Conservation (phyloP, 371 early-diverging fungal genomes). For the Apophysomyces variabilis region DNA sequence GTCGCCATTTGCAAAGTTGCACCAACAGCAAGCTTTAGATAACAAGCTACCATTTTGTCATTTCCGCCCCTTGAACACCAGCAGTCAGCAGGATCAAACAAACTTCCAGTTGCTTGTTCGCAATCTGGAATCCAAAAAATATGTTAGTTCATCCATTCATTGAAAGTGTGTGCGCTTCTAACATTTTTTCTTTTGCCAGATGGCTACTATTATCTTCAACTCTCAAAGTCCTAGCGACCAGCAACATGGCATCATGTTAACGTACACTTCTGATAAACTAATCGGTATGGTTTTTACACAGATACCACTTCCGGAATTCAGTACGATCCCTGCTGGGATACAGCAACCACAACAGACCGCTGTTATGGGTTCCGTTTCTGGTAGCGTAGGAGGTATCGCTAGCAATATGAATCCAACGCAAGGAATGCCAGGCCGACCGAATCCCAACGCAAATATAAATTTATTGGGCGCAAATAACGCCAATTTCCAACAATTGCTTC, state of each 20-base stretch:
- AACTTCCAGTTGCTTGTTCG: conserved; percentile 51
- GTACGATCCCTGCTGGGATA: conserved; percentile 13
- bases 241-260: conserved; percentile 53
- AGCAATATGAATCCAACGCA: neutral
- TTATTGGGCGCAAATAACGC: conserved; percentile 28
- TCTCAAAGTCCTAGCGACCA: conserved; percentile 34
- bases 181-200: conserved; percentile 21
- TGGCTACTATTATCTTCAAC: conserved; percentile 50
- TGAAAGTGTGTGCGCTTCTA: neutral
- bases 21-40: conserved; percentile 49
- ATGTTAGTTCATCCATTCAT: conserved; percentile 34
- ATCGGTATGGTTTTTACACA: conserved; percentile 60
- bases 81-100: conserved; percentile 52
- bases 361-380: neutral
- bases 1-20: conserved; percentile 49
- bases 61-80: conserved; percentile 49
- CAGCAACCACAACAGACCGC: conserved; percentile 12
- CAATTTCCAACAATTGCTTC: conserved; percentile 19
- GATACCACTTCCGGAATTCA: conserved; percentile 55
- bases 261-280: conserved; percentile 47
- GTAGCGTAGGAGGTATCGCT: neutral
- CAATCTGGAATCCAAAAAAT: conserved; percentile 57
- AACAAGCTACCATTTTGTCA: conserved; percentile 59
- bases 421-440: conserved; percentile 7
- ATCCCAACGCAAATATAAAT: neutral